Evolutionary conservation across 2,329 filamentous ascomycete genomes (phyloP).

Genomic region (Aspergillus novofumigatus): DNA sequence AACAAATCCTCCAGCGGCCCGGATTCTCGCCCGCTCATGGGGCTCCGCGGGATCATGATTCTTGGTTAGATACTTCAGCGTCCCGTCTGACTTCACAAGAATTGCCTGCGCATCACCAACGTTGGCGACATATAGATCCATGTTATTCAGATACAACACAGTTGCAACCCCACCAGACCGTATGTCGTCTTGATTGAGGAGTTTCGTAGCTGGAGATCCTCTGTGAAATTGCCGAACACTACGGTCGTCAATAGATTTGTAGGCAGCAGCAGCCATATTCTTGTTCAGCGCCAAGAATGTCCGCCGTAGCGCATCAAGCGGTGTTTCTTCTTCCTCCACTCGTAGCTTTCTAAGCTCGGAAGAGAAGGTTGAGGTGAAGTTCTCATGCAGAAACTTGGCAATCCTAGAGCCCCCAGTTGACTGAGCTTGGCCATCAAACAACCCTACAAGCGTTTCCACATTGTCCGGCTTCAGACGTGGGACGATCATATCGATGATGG

Average conservation of each 20-base stretch:
- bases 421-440: slow-evolving; percentile 92
- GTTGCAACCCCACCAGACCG: slow-evolving; percentile 89
- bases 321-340: slow-evolving; percentile 64
- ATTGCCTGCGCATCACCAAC: slow-evolving; percentile 96
- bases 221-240: slow-evolving; percentile 58
- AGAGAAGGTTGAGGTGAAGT: slow-evolving; percentile 81
- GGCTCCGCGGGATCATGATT: slow-evolving; percentile 93
- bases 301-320: slow-evolving; percentile 76
- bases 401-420: slow-evolving; percentile 90
- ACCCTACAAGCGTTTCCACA: slow-evolving; percentile 82
- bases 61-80: slow-evolving; percentile 74
- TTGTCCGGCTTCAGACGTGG: slow-evolving; percentile 87
- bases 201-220: slow-evolving; percentile 66
- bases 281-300: slow-evolving; percentile 91
- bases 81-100: slow-evolving; percentile 83
- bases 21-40: slow-evolving; percentile 78
- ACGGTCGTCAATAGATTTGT: slow-evolving; percentile 73
- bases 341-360: slow-evolving; percentile 75
- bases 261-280: slow-evolving; percentile 80
- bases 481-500: slow-evolving; percentile 91
- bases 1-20: slow-evolving; percentile 92
- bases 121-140: slow-evolving; percentile 90
- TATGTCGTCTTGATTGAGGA: slow-evolving; percentile 83
- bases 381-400: slow-evolving; percentile 93
- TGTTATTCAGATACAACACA: slow-evolving; percentile 81